Evolutionary conservation across 148 eudicot genomes (phyloP), one percentile per base, ranked within the genome.

Genomic region (Diospyros lotus): DNA sequence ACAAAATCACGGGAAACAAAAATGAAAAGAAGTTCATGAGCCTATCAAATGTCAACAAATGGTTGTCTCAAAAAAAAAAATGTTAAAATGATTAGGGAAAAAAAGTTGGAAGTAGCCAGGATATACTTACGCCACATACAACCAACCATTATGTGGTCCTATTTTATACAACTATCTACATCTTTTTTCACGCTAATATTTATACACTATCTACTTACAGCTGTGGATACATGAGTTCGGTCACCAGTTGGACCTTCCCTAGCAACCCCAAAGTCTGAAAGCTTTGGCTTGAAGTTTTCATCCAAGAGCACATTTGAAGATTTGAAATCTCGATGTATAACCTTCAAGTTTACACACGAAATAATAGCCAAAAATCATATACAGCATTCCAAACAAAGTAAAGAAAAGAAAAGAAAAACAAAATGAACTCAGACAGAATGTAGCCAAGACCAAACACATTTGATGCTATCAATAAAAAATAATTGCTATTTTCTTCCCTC

Each of bases 241-340:
- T 85, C 94, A n/a, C 86, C 92, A 6, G 69, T 64, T 15, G 98
- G 98, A 6, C 98, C 98, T 87, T 91, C 97, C 69, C 91, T 78
- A 42, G 94, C 98, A 68, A 93, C 86, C 62, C 91, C 91, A 42
- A 91, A 89, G 84, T 87, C 97, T 8, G 98, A 93, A 73, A 93
- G 86, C 78, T 87, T 93, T 9, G 97, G 84, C 42, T 77, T 86
- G 78, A 93, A 88, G 62, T 86, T 79, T 71, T 76, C 73, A 51
- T 91, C 97, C 85, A 93, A 70, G 3, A 93, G 87, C 73, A 93
- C 85, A 77, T 91, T 91, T 0, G 98, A 88, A 15, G 98, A 78
- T 77, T 93, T 93, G 79, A 93, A 93, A 65, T 93, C 93, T 63
- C 97, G 85, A 73, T 81, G 86, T 79, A 93, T 89, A 65, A 91